Base-by-base conservation (phyloP, 176 grass and related monocot genomes). In the Carex kokanica region DNA sequence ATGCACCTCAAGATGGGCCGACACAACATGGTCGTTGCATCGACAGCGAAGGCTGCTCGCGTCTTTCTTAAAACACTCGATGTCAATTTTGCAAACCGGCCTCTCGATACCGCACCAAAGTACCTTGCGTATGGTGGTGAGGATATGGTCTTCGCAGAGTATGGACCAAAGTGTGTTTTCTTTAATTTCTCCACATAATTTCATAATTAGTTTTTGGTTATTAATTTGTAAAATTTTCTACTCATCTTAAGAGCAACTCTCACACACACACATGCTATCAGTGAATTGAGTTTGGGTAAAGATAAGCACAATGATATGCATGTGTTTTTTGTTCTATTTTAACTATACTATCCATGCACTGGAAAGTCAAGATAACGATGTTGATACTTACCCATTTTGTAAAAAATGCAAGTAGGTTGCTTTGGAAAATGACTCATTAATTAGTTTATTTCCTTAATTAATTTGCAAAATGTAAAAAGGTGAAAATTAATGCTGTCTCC, bases 51-150 rank as follows among this genome's bases (percentile, higher is more conserved):
- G n/a, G 86, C 41, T 0, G 86, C 86, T 9, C 49, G 73, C 43
- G 2, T 13, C 2, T 67, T 87, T 72, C 86, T 87, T 25, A 87
- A 87, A 56, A 58, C 86, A 3, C 79, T 83, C 43, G 86, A 83
- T 17, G 58, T 29, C 41, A 87, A 83, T 57, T 87, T 87, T 17
- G 23, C 68, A 1, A 77, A 51, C 79, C 86, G 86, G 0, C 86
- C 86, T 0, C 12, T 83, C 0, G 64, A 83, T 54, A 77, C 86
- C 11, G 80, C 73, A 9, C 72, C 86, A 0, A 47, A 11, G 29
- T 32, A 77, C 58, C 61, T 87, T 20, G 86, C 86, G 0, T 87
- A 87, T 57, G 69, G 55, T 41, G 77, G 63, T n/a, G 45, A 74
- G 23, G 84, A 84, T 45, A 69, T 84, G 82, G 82, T 84, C 0